Base-by-base conservation (phyloP, 306 rosid species). In the Cucumis hystrix region DNA sequence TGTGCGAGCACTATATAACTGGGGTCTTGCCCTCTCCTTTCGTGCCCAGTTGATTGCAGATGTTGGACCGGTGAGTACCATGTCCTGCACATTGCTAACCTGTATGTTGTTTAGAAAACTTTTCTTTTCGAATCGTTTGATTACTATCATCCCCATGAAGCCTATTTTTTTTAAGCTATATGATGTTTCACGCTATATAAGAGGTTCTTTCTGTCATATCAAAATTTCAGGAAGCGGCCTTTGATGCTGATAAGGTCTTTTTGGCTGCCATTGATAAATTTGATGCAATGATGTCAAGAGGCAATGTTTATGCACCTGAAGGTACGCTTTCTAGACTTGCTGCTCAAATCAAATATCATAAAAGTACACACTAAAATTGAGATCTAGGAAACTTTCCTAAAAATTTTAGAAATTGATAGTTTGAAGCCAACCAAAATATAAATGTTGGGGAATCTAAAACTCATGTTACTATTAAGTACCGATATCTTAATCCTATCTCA, bases 21-120 rank as follows among this genome's bases (percentile, higher is more conserved):
- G 99, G 99, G 99, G 99, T 71, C 97, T 95, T 77, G 99, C 99
- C 77, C 97, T 95, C 75, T 88, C 91, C 75, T 90, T 92, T 82
- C 97, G 99, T 61, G 99, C 92, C 63, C 98, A 95, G 63, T 83
- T 95, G 86, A 88, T 95, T 59, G 88, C 97, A 18, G 97, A 95
- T 76, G 89, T 95, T 78, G 99, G 97, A 64, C 97, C 97, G 51
- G 99, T 95, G 91, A 58, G 93, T 80, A 70, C 70, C 84, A 43
- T 40, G 10, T 41, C 83, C 61, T 71, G 49, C 54, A 25, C 59
- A 35, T 62, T n/a, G 60, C 71, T 66, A 64, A n/a, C 66, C 58
- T 75, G 47, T 20, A 25, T 49, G 54, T 49, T 4, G 60, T 49
- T 15, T 15, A 71, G 59, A 56, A 25, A 16, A 10, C 66, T 49